Evolutionary conservation across 495 filamentous ascomycete species (phyloP).

Genomic region (Penicillium desertorum): DNA sequence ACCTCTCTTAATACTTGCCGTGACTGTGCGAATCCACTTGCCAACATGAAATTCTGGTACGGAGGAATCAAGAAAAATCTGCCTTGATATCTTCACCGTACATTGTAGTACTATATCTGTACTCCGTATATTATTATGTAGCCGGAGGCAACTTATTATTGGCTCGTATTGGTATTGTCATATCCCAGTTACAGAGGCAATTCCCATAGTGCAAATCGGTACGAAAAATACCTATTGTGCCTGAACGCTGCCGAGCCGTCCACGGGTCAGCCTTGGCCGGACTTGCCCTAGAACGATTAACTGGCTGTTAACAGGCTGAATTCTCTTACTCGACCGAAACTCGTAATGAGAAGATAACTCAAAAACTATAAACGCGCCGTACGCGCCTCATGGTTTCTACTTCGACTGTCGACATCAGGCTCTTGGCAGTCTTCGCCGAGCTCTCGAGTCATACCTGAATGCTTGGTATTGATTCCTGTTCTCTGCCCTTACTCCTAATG

Average conservation of each 20-base stretch:
- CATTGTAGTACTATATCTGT: not conserved
- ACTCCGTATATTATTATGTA: not conserved
- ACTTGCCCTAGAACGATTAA: conserved; percentile 5
- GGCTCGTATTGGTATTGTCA: conserved; percentile 6
- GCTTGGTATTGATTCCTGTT: conserved; percentile 11
- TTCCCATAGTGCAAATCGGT: not conserved
- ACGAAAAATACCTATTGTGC: conserved; percentile 4
- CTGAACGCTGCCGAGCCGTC: conserved; percentile 9
- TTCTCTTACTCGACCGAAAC: conserved; percentile 6
- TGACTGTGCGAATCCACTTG: conserved; percentile 1
- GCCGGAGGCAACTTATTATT: not conserved
- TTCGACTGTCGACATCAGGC: not conserved
- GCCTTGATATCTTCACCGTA: conserved; percentile 4
- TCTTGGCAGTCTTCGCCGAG: conserved; percentile 11
- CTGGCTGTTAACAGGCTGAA: not conserved
- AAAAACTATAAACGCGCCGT: conserved; percentile 27
- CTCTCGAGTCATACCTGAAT: conserved; percentile 12
- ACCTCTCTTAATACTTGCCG: conserved; percentile 5
- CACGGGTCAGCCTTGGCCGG: conserved; percentile 9
- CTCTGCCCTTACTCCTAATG: conserved; percentile 8
- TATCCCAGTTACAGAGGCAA: not conserved
- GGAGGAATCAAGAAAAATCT: not conserved
- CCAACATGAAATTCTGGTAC: conserved; percentile 6
- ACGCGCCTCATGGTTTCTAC: conserved; percentile 19
- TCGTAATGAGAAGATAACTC: conserved; percentile 4